Conservation (phyloP, 2,329 filamentous ascomycete genomes). For the Seiridium cupressi region DNA sequence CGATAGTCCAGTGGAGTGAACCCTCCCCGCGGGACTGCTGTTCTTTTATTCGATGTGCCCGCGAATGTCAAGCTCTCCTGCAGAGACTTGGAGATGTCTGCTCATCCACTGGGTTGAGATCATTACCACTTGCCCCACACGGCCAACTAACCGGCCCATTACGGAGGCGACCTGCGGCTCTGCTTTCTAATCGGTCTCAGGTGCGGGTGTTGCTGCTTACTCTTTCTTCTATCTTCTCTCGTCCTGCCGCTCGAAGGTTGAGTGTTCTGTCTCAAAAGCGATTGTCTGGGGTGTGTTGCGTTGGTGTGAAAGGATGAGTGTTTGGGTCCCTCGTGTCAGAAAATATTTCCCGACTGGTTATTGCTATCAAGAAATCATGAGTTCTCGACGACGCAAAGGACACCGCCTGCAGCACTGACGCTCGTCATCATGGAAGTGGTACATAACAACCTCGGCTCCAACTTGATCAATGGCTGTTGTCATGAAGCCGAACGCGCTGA, state of each 20-base stretch:
- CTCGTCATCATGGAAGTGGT: conserved; percentile 7
- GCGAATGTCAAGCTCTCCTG: background rate
- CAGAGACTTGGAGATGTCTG: background rate
- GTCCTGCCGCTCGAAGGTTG: background rate
- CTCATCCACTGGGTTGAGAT: background rate
- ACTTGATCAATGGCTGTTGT: conserved; percentile 52
- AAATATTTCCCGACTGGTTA: no score
- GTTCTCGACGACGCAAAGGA: background rate
- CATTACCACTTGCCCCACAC: conserved; percentile 20
- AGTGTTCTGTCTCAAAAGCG: background rate
- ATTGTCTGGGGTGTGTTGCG: background rate
- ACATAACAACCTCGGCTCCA: conserved; percentile 22
- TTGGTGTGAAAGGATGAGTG: background rate
- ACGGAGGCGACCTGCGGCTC: conserved; percentile 17
- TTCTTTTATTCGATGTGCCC: background rate
- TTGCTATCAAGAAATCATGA: background rate
- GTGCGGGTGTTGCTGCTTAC: background rate
- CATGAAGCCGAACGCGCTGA: conserved; percentile 53
- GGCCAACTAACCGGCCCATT: conserved; percentile 20
- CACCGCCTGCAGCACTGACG: background rate
- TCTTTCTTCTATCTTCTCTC: background rate
- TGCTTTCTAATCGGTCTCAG: conserved; percentile 1
- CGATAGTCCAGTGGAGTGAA: background rate
- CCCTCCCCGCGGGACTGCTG: background rate
- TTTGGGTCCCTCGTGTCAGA: background rate